phyloP scores from a whole-genome alignment of 208 protist genomes.

The Sergeia podlipaevii region DNA sequence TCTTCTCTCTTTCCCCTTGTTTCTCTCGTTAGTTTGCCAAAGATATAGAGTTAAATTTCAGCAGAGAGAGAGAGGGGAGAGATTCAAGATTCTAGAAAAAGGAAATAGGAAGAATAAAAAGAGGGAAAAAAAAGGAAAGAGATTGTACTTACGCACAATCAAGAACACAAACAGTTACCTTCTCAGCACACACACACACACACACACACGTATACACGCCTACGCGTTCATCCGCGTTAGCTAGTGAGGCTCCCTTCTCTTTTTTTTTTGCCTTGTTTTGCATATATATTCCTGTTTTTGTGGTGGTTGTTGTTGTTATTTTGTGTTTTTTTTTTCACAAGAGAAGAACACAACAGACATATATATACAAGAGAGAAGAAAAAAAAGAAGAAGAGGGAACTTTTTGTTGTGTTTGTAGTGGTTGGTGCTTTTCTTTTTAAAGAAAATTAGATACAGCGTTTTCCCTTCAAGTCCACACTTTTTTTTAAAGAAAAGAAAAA shows the following conservation, averaged over 20 bases:
- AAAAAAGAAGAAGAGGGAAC: too few species aligned
- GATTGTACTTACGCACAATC: too few species aligned
- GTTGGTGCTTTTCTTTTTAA: slow-evolving; percentile 6
- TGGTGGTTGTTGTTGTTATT: neutral
- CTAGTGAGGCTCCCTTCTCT: neutral
- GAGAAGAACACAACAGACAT: neutral
- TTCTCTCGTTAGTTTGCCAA: neutral
- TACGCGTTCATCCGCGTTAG: neutral
- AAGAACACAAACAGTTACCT: too few species aligned
- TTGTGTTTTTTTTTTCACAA: slow-evolving; percentile 2
- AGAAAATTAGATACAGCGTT: slow-evolving; percentile 6
- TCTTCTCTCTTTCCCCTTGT: slow-evolving; percentile 5
- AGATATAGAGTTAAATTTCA: neutral
- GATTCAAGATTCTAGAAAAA: neutral
- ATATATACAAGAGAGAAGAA: too few species aligned
- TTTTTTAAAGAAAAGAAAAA: slow-evolving; percentile 13
- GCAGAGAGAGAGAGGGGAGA: neutral
- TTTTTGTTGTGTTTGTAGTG: too few species aligned
- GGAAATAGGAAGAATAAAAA: neutral
- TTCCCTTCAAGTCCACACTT: slow-evolving; percentile 6
- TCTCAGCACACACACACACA: too few species aligned
- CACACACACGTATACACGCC: neutral
- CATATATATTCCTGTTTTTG: neutral
- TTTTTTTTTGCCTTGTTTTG: slow-evolving; percentile 2
- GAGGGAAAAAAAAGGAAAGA: neutral